A percentile compares a stretch with the other conserved stretches of the same genome.
These are phyloP conservation scores for Lyophyllum shimeji DNA, from an alignment of 768 basidiomycete genomes.

Conservation along the genomic window DNA sequence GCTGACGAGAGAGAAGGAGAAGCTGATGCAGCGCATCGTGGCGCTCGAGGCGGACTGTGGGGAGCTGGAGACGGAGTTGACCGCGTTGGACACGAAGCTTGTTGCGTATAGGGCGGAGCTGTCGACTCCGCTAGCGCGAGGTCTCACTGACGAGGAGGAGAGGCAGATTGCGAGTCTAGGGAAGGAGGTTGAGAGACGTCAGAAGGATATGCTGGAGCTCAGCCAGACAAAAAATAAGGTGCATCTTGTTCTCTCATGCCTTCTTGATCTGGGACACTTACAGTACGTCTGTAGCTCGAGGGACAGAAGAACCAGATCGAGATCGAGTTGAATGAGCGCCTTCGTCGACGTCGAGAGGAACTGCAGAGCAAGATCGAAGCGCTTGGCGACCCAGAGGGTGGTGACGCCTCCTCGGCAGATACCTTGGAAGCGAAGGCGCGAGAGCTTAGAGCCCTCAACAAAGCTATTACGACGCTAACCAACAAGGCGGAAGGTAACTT, in stretches of 20 bases:
- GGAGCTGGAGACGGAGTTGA: conserved; percentile 73
- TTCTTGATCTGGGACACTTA: neutral
- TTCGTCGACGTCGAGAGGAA: conserved; percentile 79
- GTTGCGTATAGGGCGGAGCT: conserved; percentile 70
- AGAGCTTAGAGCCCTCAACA: conserved; percentile 68
- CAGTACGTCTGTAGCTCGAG: conserved; percentile 49
- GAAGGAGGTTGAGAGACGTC: conserved; percentile 73
- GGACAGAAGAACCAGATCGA: conserved; percentile 79
- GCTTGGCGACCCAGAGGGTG: conserved; percentile 60
- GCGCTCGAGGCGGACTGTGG: conserved; percentile 66
- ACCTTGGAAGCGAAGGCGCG: conserved; percentile 67
- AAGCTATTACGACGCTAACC: conserved; percentile 62
- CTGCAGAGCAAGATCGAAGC: conserved; percentile 73
- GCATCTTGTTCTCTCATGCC: conserved; percentile 20
- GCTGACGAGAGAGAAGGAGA: conserved; percentile 70
- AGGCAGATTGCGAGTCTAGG: conserved; percentile 62
- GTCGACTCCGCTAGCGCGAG: conserved; percentile 69
- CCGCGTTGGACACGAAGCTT: conserved; percentile 58
- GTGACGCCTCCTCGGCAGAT: conserved; percentile 56
- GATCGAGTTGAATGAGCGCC: conserved; percentile 90
- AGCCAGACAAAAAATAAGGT: conserved; percentile 73
- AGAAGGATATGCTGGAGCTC: conserved; percentile 69
- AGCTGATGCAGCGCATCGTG: conserved; percentile 55
- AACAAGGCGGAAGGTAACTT: conserved; percentile 59
- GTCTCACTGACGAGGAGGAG: conserved; percentile 74